Evolutionary conservation across 306 rosid species (phyloP).

Genomic region (Castanopsis chinensis): DNA sequence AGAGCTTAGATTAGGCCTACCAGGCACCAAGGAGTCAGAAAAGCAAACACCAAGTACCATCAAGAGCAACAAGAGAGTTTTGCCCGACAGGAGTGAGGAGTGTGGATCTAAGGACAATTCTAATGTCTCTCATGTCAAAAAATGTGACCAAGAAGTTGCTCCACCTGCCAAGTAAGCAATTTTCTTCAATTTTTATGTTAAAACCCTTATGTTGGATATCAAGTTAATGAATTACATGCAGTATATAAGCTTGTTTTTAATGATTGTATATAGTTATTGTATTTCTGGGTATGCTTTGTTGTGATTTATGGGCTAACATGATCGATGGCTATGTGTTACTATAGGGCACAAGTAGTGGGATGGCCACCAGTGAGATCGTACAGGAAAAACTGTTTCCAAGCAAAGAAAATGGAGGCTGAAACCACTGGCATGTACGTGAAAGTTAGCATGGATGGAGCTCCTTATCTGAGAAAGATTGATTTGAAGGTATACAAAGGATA

Average conservation of each 20-base stretch:
- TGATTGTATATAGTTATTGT: neutral
- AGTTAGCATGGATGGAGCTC: slow-evolving; percentile 62
- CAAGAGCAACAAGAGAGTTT: slow-evolving; percentile 40
- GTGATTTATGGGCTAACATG: slow-evolving; percentile 1
- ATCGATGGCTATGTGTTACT: neutral
- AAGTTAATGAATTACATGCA: neutral
- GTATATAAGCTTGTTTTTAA: neutral
- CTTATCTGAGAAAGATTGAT: slow-evolving; percentile 48
- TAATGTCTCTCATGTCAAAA: slow-evolving; percentile 1
- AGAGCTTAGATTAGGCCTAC: slow-evolving; percentile 49
- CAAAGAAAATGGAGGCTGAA: slow-evolving; percentile 13
- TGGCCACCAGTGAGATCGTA: slow-evolving; percentile 52
- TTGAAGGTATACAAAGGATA: slow-evolving; percentile 42
- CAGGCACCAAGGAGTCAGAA: slow-evolving; percentile 16
- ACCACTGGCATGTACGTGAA: slow-evolving; percentile 32
- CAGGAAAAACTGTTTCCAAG: slow-evolving; percentile 37
- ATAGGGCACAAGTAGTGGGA: slow-evolving; percentile 50
- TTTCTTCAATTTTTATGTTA: neutral
- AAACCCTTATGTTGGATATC: neutral
- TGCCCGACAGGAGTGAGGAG: neutral
- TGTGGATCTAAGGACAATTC: neutral
- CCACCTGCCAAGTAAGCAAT: slow-evolving; percentile 50
- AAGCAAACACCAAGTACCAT: neutral
- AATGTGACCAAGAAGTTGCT: slow-evolving; percentile 1
- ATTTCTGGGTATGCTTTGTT: neutral